phyloP scores from a whole-genome alignment of 1,284 basidiomycete genomes.

The Rhodotorula sp. region DNA sequence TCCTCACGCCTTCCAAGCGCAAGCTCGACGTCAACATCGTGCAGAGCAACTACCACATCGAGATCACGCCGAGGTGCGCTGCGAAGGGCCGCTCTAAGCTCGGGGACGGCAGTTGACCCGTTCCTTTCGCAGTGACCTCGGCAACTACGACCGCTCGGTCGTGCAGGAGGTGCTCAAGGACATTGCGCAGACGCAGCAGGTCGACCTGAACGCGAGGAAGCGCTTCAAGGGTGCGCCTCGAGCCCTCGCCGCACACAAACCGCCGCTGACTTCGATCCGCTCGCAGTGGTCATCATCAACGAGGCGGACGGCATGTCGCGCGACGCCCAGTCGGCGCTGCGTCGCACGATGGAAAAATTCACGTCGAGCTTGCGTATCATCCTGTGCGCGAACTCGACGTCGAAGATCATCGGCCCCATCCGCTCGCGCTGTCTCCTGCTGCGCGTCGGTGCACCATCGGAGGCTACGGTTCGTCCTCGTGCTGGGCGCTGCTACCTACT shows the following conservation, averaged over 20 bases:
- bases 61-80: conserved; percentile 88
- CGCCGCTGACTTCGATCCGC: neutral
- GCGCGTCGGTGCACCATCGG: conserved; percentile 83
- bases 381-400: conserved; percentile 95
- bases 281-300: conserved; percentile 92
- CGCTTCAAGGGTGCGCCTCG: conserved; percentile 80
- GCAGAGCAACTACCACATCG: conserved; percentile 95
- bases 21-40: conserved; percentile 97
- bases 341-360: conserved; percentile 99
- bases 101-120: neutral
- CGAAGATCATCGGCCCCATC: conserved; percentile 95
- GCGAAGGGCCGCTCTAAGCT: no score
- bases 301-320: conserved; percentile 93
- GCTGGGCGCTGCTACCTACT: neutral
- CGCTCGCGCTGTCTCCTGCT: conserved; percentile 91
- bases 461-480: conserved; percentile 66
- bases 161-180: conserved; percentile 98
- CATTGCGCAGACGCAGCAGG: conserved; percentile 98
- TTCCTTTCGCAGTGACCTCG: conserved; percentile 72
- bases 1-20: conserved; percentile 88
- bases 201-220: conserved; percentile 92
- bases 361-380: conserved; percentile 97
- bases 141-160: conserved; percentile 90
- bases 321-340: conserved; percentile 94
- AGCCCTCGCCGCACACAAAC: no score